Evolutionary conservation across 495 filamentous ascomycete genomes (phyloP).

Genomic region (Xanthoparmelia taractica): DNA sequence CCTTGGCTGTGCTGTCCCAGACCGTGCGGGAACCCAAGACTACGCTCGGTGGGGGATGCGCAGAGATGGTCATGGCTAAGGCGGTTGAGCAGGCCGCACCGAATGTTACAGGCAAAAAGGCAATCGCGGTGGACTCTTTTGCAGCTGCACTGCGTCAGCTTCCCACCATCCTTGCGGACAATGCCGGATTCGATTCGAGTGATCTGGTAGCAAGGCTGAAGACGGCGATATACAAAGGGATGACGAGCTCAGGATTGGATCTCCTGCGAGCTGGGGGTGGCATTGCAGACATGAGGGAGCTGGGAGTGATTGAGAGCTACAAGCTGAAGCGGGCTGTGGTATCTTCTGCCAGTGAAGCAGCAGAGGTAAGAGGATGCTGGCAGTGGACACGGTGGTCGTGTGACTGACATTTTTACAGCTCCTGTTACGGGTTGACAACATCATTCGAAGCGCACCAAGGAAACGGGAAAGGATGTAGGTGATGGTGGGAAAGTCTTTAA

Average conservation of each 20-base stretch:
- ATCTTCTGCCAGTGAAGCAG: slow-evolving; percentile 87
- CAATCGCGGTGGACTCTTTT: slow-evolving; percentile 85
- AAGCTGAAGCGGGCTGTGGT: slow-evolving; percentile 97
- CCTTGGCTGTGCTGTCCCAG: slow-evolving; percentile 92
- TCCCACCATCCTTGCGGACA: slow-evolving; percentile 94
- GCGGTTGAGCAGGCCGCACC: slow-evolving; percentile 91
- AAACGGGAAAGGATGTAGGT: slow-evolving; percentile 63
- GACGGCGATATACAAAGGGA: slow-evolving; percentile 87
- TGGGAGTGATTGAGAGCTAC: slow-evolving; percentile 97
- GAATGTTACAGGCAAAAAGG: slow-evolving; percentile 93
- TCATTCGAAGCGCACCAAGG: slow-evolving; percentile 71
- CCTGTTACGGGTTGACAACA: slow-evolving; percentile 77
- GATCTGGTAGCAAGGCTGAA: slow-evolving; percentile 87
- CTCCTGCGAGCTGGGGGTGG: slow-evolving; percentile 83
- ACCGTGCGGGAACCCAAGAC: slow-evolving; percentile 91
- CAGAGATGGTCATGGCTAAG: slow-evolving; percentile 98
- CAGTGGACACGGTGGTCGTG: background rate
- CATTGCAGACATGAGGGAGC: slow-evolving; percentile 90
- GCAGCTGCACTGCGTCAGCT: slow-evolving; percentile 83
- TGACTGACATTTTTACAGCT: slow-evolving; percentile 41
- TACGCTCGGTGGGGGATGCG: slow-evolving; percentile 90
- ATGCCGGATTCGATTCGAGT: slow-evolving; percentile 89
- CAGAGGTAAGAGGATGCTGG: slow-evolving; percentile 60
- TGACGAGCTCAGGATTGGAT: slow-evolving; percentile 86
- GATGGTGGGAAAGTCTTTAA: background rate